Percentiles rank a stretch among this genome's conserved stretches.
phyloP scores from a whole-genome alignment of 2,329 filamentous ascomycete species.

The Nemania sp. region DNA sequence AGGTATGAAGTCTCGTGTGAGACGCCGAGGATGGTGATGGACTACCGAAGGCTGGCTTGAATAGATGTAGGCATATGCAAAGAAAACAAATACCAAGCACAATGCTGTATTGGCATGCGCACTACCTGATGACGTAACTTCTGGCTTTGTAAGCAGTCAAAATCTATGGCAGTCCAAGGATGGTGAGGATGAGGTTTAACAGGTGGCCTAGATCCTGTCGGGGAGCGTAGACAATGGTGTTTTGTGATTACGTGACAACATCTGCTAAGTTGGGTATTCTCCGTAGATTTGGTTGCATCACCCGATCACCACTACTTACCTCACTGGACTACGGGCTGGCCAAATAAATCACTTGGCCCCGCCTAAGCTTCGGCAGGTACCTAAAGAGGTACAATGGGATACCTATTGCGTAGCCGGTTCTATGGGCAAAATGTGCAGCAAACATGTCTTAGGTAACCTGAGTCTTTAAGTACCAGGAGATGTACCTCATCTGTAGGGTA shows the following conservation, averaged over 20 bases:
- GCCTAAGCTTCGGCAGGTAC: slow-evolving; percentile 5
- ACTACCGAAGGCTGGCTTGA: slow-evolving; percentile 33
- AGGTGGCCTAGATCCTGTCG: slow-evolving; percentile 16
- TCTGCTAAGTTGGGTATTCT: slow-evolving; percentile 22
- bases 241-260: slow-evolving; percentile 44
- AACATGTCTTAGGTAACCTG: not conserved
- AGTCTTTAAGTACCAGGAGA: not conserved
- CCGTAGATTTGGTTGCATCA: slow-evolving; percentile 28
- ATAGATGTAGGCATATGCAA: slow-evolving; percentile 1
- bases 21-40: slow-evolving; percentile 15
- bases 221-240: slow-evolving; percentile 42
- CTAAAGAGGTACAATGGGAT: not conserved
- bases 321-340: slow-evolving; percentile 11
- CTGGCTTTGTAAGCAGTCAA: slow-evolving; percentile 2
- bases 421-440: too few relatives aligned
- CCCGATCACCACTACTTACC: slow-evolving; percentile 1
- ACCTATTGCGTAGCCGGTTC: too few relatives aligned
- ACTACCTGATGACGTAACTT: slow-evolving; percentile 7
- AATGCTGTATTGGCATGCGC: not conserved
- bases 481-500: not conserved
- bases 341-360: slow-evolving; percentile 4
- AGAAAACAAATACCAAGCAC: not conserved
- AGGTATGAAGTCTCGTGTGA: slow-evolving; percentile 4
- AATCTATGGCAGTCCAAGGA: not conserved
- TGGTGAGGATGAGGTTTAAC: slow-evolving; percentile 20